These are phyloP conservation scores for Colletotrichum sp. DNA, from an alignment of 2,329 filamentous ascomycete genomes.

Conservation along the genomic window DNA sequence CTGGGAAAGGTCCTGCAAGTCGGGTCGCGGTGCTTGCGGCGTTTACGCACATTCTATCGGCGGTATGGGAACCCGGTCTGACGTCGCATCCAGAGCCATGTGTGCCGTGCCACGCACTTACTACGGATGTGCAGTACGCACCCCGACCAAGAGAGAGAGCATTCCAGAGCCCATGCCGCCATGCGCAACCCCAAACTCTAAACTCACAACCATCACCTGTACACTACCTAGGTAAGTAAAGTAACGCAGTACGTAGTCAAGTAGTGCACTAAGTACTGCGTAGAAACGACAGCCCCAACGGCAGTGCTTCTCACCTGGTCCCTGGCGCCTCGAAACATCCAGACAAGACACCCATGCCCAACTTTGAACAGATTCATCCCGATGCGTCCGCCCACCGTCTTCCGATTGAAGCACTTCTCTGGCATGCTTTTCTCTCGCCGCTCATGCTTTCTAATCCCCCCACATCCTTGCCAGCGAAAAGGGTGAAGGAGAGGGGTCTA, in stretches of 20 bases:
- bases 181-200: constrained; percentile 1
- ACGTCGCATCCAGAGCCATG: neutral
- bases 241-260: neutral
- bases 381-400: neutral
- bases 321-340: neutral
- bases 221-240: neutral
- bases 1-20: neutral
- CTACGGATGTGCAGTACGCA: too few species aligned
- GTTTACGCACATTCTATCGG: neutral
- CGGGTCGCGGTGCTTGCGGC: neutral
- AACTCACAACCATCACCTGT: neutral
- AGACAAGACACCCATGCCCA: neutral
- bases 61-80: constrained; percentile 1
- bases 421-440: neutral
- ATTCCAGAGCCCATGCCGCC: neutral
- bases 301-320: neutral
- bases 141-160: neutral
- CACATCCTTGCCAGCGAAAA: neutral
- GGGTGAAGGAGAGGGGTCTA: neutral
- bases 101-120: neutral
- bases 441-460: neutral
- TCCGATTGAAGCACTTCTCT: neutral
- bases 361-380: neutral
- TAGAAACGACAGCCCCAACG: neutral
- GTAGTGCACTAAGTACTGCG: too few species aligned